Base-by-base conservation (phyloP, 2,329 filamentous ascomycete species). In the Aspergillus versicolor region DNA sequence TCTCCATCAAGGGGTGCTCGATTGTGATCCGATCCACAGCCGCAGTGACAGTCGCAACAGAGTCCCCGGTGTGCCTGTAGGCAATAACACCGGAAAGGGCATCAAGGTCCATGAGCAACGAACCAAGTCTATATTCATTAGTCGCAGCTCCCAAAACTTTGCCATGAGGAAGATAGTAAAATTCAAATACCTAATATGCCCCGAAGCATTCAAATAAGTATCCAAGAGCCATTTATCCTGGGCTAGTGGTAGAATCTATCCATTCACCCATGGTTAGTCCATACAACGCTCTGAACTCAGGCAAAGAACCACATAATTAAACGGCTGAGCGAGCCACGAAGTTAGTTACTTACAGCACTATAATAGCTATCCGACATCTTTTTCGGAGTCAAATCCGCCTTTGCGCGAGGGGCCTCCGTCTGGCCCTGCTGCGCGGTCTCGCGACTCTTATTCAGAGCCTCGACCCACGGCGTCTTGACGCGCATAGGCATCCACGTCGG, bases 81-180 rank as follows among this genome's bases (percentile, higher is more conserved):
- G 89, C 88, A 55, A 92, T 84, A 46, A 92, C 84, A 9, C 90
- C 89, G 1, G 88, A 88, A 7, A 92, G 75, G 0, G 89, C 89
- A 73, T 92, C 89, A 2, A 92, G 81, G 61, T 92, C 89, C 88
- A 92, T 92, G 60, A 92, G 84, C 15, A 92, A 77, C 0, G 88
- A 86, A 0, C 89, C 89, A 7, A 92, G 79, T 52, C 79, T 86
- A 6, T 48, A 19, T 12, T 5, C 6, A 17, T 6, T 41, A 9
- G 11, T 41, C 13, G 6, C 34, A 8, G n/a, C 15, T 54, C 50
- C 37, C 21, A n/a, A 9, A 21, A 17, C 15, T 7, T 8, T 24
- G 12, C 6, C 6, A 38, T 2, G 17, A 13, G 27, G 1, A 13
- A 17, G 13, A 7, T n/a, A 53, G 17, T 12, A 7, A n/a, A 8